Percentiles rank a stretch among this genome's conserved stretches.
Conservation (phyloP, 176 grass and related monocot species). For the Panicum miliaceum region DNA sequence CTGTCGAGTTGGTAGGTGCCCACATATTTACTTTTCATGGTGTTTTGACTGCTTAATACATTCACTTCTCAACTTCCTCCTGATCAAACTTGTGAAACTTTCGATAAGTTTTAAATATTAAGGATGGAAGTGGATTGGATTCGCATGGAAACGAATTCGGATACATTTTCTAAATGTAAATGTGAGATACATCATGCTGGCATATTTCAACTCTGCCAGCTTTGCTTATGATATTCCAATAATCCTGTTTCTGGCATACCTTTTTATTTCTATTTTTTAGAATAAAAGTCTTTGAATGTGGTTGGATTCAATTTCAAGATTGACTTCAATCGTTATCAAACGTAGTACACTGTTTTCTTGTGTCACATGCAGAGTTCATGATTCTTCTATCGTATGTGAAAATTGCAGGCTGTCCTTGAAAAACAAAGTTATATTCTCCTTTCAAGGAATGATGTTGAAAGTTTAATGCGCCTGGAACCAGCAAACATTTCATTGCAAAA, state of each 20-base stretch:
- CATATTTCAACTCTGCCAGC: neutral
- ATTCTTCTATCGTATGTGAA: slow-evolving; percentile 45
- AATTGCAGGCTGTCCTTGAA: slow-evolving; percentile 88
- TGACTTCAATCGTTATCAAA: neutral
- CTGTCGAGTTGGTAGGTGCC: neutral
- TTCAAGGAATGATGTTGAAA: slow-evolving; percentile 92
- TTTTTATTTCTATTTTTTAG: neutral
- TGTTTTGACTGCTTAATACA: slow-evolving; percentile 2
- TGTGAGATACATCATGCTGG: neutral
- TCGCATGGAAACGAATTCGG: too few species aligned
- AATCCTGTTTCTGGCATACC: neutral
- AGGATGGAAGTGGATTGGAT: too few species aligned
- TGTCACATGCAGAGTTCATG: neutral
- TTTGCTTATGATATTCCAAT: neutral
- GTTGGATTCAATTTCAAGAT: neutral
- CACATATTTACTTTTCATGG: neutral
- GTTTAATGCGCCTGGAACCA: slow-evolving; percentile 86
- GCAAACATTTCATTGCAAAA: slow-evolving; percentile 73
- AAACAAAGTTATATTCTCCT: slow-evolving; percentile 97
- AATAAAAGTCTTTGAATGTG: neutral
- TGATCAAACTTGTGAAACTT: neutral
- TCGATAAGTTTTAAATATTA: neutral
- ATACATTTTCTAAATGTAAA: slow-evolving; percentile 1
- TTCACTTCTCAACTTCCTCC: neutral
- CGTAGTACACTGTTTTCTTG: neutral